These are phyloP conservation scores for Salmacisia buchloeana DNA, from an alignment of 1,284 basidiomycete genomes.

Conservation along the genomic window DNA sequence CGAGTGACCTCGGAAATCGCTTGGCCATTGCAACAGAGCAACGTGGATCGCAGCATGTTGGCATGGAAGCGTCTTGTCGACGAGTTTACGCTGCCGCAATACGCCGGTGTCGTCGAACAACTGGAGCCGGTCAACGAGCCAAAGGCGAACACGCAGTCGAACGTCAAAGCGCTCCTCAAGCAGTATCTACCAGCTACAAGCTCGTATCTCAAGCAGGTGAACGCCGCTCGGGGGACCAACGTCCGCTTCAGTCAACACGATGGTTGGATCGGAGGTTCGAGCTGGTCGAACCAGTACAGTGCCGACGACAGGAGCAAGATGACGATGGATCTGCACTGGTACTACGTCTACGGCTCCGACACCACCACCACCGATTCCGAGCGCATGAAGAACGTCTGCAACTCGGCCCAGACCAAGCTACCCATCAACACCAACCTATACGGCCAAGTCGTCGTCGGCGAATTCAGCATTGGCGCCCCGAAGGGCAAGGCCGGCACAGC, in stretches of 20 bases:
- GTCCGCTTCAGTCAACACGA: constrained; percentile 7
- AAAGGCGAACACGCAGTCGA: constrained; percentile 2
- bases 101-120: constrained; percentile 8
- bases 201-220: not conserved
- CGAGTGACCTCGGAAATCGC: not conserved
- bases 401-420: not conserved
- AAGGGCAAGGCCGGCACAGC: constrained; percentile 19
- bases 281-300: not conserved
- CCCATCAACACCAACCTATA: constrained; percentile 19
- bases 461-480: constrained; percentile 29
- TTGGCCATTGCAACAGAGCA: not conserved
- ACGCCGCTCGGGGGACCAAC: not conserved
- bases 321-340: constrained; percentile 8
- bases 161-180: constrained; percentile 9
- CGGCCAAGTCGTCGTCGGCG: constrained; percentile 36
- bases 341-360: not conserved
- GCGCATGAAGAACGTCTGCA: not conserved
- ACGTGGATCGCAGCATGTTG: not conserved
- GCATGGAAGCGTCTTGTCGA: constrained; percentile 4
- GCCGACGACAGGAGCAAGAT: not conserved
- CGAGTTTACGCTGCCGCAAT: constrained; percentile 7
- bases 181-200: constrained; percentile 11
- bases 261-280: constrained; percentile 1
- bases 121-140: constrained; percentile 11
- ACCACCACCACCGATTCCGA: not conserved